Evolutionary conservation across 2,329 filamentous ascomycete species (phyloP), one percentile per base, ranked within the genome.

Genomic region (Fonsecaea pedrosoi): DNA sequence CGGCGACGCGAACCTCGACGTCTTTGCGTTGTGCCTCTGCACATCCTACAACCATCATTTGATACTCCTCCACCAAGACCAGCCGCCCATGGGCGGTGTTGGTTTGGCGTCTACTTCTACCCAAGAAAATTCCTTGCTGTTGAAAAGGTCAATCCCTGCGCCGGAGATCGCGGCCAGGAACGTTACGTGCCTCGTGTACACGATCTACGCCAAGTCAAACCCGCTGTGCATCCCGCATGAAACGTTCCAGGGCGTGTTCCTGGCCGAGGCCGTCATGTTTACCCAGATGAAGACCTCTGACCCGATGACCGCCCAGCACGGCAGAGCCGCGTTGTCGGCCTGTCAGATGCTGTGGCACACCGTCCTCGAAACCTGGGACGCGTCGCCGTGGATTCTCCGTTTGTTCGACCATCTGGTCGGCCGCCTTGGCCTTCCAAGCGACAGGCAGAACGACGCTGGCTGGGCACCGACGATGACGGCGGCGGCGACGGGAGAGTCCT

Each of bases 21-120:
- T 18, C 21, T 55, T 35, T 55, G 8, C n/a, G 54, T 35, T 35
- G n/a, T 32, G 21, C 21, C 21, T 55, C 54, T 55, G 54, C 21
- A 55, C 21, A 55, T 37, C 54, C n/a, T 55, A 55, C 32, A 30
- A 55, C 32, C 54, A 55, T 13, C 54, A 55, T 34, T 35, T 55
- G 54, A 55, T 55, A 55, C 54, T 55, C 32, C 54, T 55, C 54
- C 32, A 55, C 32, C 54, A 32, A 35, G 54, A 35, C 21, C 21
- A 55, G 8, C 54, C 54, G 32, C 21, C 21, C 21, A 30, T 32
- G 32, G 54, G 54, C 15, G 38, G 38, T 15, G 54, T 30, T n/a
- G 38, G 38, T 40, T 40, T 15, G 38, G 38, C 38, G 38, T 40
- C 38, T n/a, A 40, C 38, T 32, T 32, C 30, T 40, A 40, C 38